Conservation (phyloP, 345 rosid genomes). For the Eucalyptus polyanthemos region DNA sequence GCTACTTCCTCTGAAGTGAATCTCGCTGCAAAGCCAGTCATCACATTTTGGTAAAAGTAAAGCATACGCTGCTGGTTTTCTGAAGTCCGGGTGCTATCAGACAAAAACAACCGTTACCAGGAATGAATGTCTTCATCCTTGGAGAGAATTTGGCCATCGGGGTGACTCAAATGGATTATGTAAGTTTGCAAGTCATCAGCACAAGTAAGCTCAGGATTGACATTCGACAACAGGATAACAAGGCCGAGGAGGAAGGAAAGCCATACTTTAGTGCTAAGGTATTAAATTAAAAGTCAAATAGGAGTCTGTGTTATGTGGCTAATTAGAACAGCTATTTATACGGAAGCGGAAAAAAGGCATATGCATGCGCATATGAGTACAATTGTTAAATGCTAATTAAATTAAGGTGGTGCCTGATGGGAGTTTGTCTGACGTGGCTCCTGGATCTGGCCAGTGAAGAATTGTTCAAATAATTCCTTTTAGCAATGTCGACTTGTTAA, state of each 20-base stretch:
- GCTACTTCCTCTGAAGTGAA: conserved; percentile 31
- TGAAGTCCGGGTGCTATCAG: not conserved
- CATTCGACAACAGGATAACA: too few species aligned
- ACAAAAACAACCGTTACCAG: conserved; percentile 14
- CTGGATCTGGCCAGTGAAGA: not conserved
- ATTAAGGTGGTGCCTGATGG: not conserved
- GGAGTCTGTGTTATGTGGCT: too few species aligned
- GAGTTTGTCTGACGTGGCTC: not conserved
- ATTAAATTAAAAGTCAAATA: too few species aligned
- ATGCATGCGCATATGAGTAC: not conserved
- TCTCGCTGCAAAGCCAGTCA: conserved; percentile 35
- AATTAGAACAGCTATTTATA: too few species aligned
- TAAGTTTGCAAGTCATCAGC: too few species aligned
- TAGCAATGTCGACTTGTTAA: not conserved
- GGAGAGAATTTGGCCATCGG: too few species aligned
- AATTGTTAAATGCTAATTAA: not conserved
- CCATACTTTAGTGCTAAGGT: too few species aligned
- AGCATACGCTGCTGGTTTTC: conserved; percentile 9
- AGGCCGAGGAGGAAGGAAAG: too few species aligned
- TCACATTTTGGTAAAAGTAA: conserved; percentile 15
- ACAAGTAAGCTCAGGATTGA: too few species aligned
- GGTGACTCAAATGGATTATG: too few species aligned
- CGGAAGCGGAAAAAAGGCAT: too few species aligned
- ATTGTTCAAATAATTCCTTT: not conserved
- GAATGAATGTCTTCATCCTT: not conserved